phyloP scores from a whole-genome alignment of 2,329 filamentous ascomycete genomes.

The Podosphaera aphanis region DNA sequence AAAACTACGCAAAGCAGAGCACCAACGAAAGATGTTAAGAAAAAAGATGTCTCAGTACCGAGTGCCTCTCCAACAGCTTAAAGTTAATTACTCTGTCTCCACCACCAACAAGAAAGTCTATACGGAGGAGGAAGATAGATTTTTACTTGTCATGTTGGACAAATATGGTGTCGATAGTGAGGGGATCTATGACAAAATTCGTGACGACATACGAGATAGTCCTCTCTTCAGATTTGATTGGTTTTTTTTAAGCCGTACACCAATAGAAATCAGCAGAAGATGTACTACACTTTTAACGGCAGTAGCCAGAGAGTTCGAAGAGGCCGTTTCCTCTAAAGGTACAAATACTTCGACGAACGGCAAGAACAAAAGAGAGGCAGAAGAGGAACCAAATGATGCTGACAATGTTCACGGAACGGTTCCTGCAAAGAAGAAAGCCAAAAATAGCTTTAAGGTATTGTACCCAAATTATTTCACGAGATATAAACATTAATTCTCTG shows the following conservation, averaged over 20 bases:
- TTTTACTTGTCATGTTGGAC: conserved; percentile 80
- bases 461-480: background rate
- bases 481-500: conserved; percentile 5
- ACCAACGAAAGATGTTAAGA: conserved; percentile 76
- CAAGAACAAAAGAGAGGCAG: conserved; percentile 48
- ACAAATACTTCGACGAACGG: conserved; percentile 35
- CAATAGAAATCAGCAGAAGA: conserved; percentile 72
- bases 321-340: conserved; percentile 24
- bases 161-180: conserved; percentile 82
- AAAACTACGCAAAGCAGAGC: conserved; percentile 65
- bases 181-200: conserved; percentile 72
- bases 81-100: conserved; percentile 96
- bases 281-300: conserved; percentile 89
- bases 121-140: conserved; percentile 92
- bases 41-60: conserved; percentile 94
- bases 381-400: conserved; percentile 69
- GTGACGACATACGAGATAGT: conserved; percentile 89
- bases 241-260: conserved; percentile 93
- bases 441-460: conserved; percentile 52
- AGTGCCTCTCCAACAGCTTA: conserved; percentile 91
- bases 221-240: conserved; percentile 95
- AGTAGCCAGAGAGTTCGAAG: conserved; percentile 84
- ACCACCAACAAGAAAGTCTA: conserved; percentile 99
- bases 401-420: conserved; percentile 56
- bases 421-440: conserved; percentile 85